Percentiles rank a stretch among this genome's conserved stretches.
Conservation (phyloP, 2,329 filamentous ascomycete species). For the Penicillium hordei region DNA sequence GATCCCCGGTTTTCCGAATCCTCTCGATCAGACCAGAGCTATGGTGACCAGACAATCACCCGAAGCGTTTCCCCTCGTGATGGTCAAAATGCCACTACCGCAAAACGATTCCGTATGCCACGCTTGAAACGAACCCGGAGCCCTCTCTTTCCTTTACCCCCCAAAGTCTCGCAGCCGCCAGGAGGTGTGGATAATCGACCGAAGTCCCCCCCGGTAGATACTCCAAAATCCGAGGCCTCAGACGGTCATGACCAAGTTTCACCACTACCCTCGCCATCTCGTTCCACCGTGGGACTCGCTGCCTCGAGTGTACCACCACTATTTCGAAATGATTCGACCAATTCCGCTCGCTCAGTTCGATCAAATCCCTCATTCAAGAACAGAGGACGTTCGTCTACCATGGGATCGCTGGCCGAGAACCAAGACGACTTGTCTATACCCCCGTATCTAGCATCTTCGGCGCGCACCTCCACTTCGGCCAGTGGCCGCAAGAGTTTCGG, state of each 20-base stretch:
- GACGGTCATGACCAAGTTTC: conserved; percentile 39
- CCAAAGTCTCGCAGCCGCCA: conserved; percentile 52
- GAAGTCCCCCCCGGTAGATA: conserved; percentile 23
- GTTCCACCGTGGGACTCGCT: conserved; percentile 52
- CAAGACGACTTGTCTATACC: conserved; percentile 70
- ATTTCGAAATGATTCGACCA: conserved; percentile 60
- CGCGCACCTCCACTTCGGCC: conserved; percentile 77
- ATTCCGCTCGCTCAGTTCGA: conserved; percentile 64
- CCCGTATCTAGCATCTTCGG: conserved; percentile 56
- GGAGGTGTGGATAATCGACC: conserved; percentile 18
- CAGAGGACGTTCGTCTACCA: conserved; percentile 81
- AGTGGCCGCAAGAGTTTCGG: conserved; percentile 89
- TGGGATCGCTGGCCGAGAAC: conserved; percentile 75
- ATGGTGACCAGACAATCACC: conserved; percentile 61
- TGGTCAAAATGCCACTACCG: conserved; percentile 55
- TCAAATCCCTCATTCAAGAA: conserved; percentile 55
- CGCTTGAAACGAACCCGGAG: conserved; percentile 74
- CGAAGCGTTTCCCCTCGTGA: conserved; percentile 64
- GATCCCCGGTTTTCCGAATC: conserved; percentile 75
- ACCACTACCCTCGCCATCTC: conserved; percentile 50
- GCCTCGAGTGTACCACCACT: conserved; percentile 50
- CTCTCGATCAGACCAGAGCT: conserved; percentile 83
- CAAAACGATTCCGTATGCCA: conserved; percentile 77
- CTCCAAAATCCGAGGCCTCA: conserved; percentile 26
- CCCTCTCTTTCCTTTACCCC: conserved; percentile 83